A percentile compares a stretch with the other conserved stretches of the same genome.
phyloP scores from a whole-genome alignment of 352 stramenopile genomes.

The Pythium scleroteichum region DNA sequence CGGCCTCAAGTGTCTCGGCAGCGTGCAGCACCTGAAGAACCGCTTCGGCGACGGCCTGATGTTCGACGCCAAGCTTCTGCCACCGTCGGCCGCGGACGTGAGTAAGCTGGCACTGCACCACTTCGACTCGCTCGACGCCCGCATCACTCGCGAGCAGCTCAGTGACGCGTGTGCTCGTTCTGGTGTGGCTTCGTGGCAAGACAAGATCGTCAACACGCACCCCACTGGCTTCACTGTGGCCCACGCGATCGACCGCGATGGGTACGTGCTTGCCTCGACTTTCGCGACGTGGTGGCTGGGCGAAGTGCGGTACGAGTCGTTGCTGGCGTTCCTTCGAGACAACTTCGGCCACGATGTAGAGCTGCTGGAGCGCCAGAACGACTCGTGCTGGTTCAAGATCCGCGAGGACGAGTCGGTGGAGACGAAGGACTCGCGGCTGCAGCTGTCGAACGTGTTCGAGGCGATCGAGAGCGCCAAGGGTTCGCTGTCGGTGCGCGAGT shows the following conservation, averaged over 20 bases:
- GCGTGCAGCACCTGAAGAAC: slow-evolving; percentile 90
- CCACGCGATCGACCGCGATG: slow-evolving; percentile 32
- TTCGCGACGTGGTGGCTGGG: slow-evolving; percentile 43
- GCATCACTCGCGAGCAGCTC: slow-evolving; percentile 22
- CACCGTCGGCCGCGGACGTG: slow-evolving; percentile 31
- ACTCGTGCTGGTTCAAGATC: slow-evolving; percentile 51
- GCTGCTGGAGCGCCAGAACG: slow-evolving; percentile 53
- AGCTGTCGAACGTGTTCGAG: slow-evolving; percentile 37
- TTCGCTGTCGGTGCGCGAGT: slow-evolving; percentile 54
- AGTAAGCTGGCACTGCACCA: slow-evolving; percentile 21
- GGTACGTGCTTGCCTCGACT: slow-evolving; percentile 26
- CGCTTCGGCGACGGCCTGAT: slow-evolving; percentile 92
- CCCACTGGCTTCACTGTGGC: slow-evolving; percentile 40
- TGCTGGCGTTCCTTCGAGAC: slow-evolving; percentile 23
- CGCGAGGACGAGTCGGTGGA: slow-evolving; percentile 2
- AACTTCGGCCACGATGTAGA: slow-evolving; percentile 33
- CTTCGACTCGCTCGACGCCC: slow-evolving; percentile 33
- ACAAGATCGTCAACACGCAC: slow-evolving; percentile 31
- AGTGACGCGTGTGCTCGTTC: slow-evolving; percentile 25
- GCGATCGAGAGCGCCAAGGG: slow-evolving; percentile 43
- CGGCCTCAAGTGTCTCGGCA: slow-evolving; percentile 59
- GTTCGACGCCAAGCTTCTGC: slow-evolving; percentile 58
- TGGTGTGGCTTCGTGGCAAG: slow-evolving; percentile 26
- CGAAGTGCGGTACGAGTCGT: slow-evolving; percentile 32
- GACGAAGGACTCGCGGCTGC: slow-evolving; percentile 6